Base-by-base conservation (phyloP, 345 rosid species). In the Aquilaria malaccensis region DNA sequence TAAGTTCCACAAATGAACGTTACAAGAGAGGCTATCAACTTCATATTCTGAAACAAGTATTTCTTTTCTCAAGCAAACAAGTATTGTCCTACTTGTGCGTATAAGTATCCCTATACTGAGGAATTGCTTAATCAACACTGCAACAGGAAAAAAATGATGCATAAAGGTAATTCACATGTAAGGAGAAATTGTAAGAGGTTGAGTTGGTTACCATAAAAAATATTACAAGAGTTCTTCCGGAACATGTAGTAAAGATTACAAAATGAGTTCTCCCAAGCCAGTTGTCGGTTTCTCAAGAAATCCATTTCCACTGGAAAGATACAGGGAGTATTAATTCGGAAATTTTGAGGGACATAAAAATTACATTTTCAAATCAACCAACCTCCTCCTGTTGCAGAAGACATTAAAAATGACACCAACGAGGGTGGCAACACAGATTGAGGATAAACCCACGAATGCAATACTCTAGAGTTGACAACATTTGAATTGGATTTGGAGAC, bases 381-480 rank as follows among this genome's bases (percentile, higher is more conserved):
- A 94, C 96, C 99, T 83, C 73, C 80, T 55, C 77, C 91, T 29
- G 79, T 63, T 60, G 79, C 80, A 48, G 89, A 70, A 51, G 87
- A 78, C 55, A 73, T 58, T 73, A 91, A 58, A 43, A 80, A 71
- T 30, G 91, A 84, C 60, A 94, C 72, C 51, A 94, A 70, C 69
- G 86, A 82, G 70, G 89, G 73, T 59, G 93, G 97, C 64, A 94
- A 67, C 52, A 80, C 79, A 60, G 95, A 91, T 64, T 90, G 97
- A 45, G 99, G 99, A 72, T 86, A 85, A 63, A 91, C 73, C 99
- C 97, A 94, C 2, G 99, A 94, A 70, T 86, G 85, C 67, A 91
- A 72, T 13, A 86, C 74, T 69, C 76, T 72, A 52, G 87, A 70
- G 72, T 74, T 66, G 63, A 72, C 62, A 45, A 71, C 72, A 52